Base-by-base conservation (phyloP, 2,329 filamentous ascomycete species). In the Claviceps spartinae region DNA sequence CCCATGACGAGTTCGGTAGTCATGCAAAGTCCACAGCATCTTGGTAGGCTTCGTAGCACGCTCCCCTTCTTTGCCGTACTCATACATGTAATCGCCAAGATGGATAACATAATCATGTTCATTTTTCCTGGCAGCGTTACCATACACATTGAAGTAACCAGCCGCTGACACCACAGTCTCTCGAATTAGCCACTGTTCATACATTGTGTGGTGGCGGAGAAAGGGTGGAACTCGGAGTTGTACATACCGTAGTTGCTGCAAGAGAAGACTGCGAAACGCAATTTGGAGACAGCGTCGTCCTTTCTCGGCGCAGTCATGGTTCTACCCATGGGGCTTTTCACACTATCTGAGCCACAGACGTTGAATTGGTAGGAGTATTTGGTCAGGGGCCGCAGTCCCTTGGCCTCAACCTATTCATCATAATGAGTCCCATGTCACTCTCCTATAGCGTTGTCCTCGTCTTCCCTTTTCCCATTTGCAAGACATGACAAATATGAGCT, bases 311-410 rank as follows among this genome's bases (percentile, higher is more conserved):
- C 77, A 0, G 85, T 87, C 69, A 87, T 88, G 24, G 84, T 88
- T 11, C 81, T 72, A 14, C 84, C 84, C 24, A 86, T 49, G 0
- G 79, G 76, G 50, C 79, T 84, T 46, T 68, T 77, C 49, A 42
- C 47, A 13, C 77, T 79, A 52, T 78, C 69, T 0, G 82, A 83
- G 50, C 72, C 69, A 61, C 85, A 88, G 34, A 87, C 73, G 22
- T 69, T 78, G 67, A 88, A 88, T 59, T 84, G 83, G 59, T 86
- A 86, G 59, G 62, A 83, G 64, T 87, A 86, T 2, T 70, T 73
- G 0, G 81, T 86, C 59, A 79, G 85, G 0, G 83, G 73, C 49
- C 76, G 67, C 42, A 88, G 63, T 14, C 76, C 74, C 48, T 67
- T 74, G 1, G 83, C 84, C 64, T 88, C 83, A 14, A 86, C 77